Evolutionary conservation across 495 filamentous ascomycete species (phyloP).

Genomic region (Penicillium pulvis): DNA sequence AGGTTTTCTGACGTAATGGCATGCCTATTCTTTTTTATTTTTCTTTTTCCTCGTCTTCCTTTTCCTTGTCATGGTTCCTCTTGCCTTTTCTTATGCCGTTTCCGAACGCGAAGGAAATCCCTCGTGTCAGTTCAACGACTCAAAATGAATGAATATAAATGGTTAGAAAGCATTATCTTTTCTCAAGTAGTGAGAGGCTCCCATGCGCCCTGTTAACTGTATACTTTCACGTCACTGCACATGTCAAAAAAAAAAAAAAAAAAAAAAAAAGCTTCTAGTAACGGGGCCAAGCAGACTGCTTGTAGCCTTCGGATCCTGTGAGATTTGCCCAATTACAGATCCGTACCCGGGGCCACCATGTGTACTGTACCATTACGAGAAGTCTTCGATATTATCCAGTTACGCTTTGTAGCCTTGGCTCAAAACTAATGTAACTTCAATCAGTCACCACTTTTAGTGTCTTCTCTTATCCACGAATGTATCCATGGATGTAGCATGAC

Average conservation of each 20-base stretch:
- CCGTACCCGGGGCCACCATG: no score
- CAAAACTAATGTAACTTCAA: no score
- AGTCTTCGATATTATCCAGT: no score
- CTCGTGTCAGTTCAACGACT: slow-evolving; percentile 24
- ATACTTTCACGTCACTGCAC: background rate
- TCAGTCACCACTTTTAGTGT: no score
- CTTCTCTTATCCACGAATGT: no score
- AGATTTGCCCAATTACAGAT: no score
- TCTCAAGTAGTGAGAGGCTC: background rate
- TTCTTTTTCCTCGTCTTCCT: slow-evolving; percentile 11
- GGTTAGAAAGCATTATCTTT: slow-evolving; percentile 22
- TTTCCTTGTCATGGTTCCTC: slow-evolving; percentile 18
- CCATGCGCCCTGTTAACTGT: background rate
- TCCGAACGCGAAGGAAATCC: slow-evolving; percentile 20
- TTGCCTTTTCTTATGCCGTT: slow-evolving; percentile 28
- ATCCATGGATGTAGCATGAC: no score
- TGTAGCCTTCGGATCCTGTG: no score
- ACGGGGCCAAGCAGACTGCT: no score
- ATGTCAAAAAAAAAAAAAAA: background rate
- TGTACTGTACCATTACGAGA: no score
- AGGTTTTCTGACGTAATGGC: slow-evolving; percentile 43
- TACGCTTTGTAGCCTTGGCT: no score
- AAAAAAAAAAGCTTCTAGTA: background rate
- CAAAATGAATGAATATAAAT: slow-evolving; percentile 35
- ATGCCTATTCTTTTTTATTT: slow-evolving; percentile 30